phyloP scores from a whole-genome alignment of 2,329 filamentous ascomycete species.

The Talaromyces sp. region DNA sequence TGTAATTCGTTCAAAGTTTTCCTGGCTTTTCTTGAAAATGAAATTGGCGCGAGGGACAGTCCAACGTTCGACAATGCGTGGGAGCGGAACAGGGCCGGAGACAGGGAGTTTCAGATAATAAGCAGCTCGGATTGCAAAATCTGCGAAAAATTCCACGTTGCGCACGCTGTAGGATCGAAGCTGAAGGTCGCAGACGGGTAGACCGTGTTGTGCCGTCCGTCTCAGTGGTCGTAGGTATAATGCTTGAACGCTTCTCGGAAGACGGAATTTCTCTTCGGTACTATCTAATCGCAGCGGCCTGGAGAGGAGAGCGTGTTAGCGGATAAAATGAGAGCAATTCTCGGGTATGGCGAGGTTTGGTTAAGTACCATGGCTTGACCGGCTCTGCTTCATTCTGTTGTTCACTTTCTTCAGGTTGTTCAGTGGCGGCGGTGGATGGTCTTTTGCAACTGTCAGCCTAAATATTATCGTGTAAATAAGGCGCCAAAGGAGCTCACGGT shows the following conservation, averaged over 20 bases:
- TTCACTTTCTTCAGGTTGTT: not conserved
- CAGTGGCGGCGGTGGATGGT: not conserved
- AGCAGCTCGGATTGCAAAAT: constrained; percentile 89
- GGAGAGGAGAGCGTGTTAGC: constrained; percentile 1
- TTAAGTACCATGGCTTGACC: constrained; percentile 9
- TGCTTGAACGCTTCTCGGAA: constrained; percentile 76
- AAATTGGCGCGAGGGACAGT: constrained; percentile 85
- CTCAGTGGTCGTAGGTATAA: constrained; percentile 80
- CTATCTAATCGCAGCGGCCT: constrained; percentile 33
- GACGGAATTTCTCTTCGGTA: constrained; percentile 42
- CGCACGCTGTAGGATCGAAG: constrained; percentile 84
- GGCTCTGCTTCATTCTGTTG: not conserved
- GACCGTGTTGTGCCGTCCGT: constrained; percentile 64
- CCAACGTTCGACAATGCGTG: constrained; percentile 85
- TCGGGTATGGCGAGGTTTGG: not conserved
- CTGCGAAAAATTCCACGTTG: constrained; percentile 87
- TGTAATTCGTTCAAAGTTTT: constrained; percentile 94
- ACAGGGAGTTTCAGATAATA: constrained; percentile 89
- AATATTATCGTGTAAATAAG: not conserved
- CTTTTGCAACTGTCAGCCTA: not conserved
- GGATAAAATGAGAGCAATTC: not conserved
- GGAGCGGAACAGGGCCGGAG: constrained; percentile 77
- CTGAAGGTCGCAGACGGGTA: constrained; percentile 86
- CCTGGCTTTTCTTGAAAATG: constrained; percentile 94
- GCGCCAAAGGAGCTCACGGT: not conserved